Evolutionary conservation across 2,329 filamentous ascomycete genomes (phyloP), one percentile per base, ranked within the genome.

Genomic region (Fonsecaea multimorphosa): DNA sequence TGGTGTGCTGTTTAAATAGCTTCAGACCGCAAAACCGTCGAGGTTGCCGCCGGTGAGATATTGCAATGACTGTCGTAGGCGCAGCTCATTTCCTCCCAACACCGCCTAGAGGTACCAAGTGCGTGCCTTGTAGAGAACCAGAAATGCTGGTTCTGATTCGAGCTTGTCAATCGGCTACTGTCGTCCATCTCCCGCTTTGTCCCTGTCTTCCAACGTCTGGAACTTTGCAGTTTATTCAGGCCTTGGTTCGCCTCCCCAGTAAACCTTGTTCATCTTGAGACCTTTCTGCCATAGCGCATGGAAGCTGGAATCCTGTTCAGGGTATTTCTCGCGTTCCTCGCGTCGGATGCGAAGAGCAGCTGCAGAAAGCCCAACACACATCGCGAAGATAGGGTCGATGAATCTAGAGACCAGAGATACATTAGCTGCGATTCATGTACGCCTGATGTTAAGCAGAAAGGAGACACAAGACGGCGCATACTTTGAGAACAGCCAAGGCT

Each of bases 341-440:
- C 84, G 80, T 63, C 80, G 82, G 69, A 86, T 84, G n/a, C 84
- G 81, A 22, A 83, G 75, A 24, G 79, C 74, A 12, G 84, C 82
- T n/a, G 85, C 83, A 8, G 81, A 79, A 9, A 82, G 73, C 55
- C 85, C 85, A 72, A 86, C 84, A 67, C 79, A 74, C 40, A 82
- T 63, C 27, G 84, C 84, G 71, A 87, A 87, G 64, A 86, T 61
- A 34, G 85, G 85, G 71, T 87, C 85, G 5, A 77, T 79, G 66
- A 82, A 69, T 73, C 83, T 85, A 53, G 36, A 57, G 52, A 58
- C 58, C 29, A 38, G 44, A 7, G 14, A 34, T 14, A 36, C 19
- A 59, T 52, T 22, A 54, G 29, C 52, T n/a, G 32, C 27, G 11
- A n/a, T 24, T 27, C 12, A 3, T 3, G 27, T 54, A 11, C 7